Evolutionary conservation across 1,139 yeast genomes (phyloP), one percentile per base, ranked within the genome.

Genomic region (Candida labiduridarum): DNA sequence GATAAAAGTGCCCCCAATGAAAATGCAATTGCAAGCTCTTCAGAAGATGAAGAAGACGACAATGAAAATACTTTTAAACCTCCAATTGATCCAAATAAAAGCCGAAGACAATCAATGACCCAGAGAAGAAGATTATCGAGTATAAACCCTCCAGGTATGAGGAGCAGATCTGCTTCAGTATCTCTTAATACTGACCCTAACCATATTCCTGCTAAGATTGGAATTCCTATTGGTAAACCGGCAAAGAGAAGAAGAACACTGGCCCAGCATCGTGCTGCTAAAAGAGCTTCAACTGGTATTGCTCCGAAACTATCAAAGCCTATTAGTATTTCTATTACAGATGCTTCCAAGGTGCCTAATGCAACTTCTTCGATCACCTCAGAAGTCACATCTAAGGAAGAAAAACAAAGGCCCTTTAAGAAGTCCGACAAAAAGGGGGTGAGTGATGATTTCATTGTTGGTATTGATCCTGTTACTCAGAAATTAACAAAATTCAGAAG

Each of bases 111-210:
- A 27, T 67, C 75, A 3, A 54, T 56, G 2, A 60, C 68, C 11
- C 76, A 67, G 48, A 63, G 76, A 45, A 54, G 79, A 49, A 55
- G 79, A 49, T 63, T 76, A 42, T 70, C 78, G 0, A 76, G 78
- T 11, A 73, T 75, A 42, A 59, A 67, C 9, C 65, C 65, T 2
- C 58, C 61, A 4, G 59, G 63, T 14, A 56, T 63, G 41, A 54
- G 73, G 47, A 65, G 64, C 40, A 61, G 73, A 43, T 61, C 74
- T 4, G 66, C 67, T 0, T 72, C 78, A 1, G 56, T 71, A 1
- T 62, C 47, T 38, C 56, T 29, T 47, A 55, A 34, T 41, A 48
- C 18, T 9, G 52, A 48, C 5, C 53, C 53, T 18, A 51, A 52
- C 6, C 56, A 58, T 29, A 52, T 56, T 1, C 78, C 79, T 0